Conservation (phyloP, 495 filamentous ascomycete genomes). For the Aspergillus panamensis region DNA sequence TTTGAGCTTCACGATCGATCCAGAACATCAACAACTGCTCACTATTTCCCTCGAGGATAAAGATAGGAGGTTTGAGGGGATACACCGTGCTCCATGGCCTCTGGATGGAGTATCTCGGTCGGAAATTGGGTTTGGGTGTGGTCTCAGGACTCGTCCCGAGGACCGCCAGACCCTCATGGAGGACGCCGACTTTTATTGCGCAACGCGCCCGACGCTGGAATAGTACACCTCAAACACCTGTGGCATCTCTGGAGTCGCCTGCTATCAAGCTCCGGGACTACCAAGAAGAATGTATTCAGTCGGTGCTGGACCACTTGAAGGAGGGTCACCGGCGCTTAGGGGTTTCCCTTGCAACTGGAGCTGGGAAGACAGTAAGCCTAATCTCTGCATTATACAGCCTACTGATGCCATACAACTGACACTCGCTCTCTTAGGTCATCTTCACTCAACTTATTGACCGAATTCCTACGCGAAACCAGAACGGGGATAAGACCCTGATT, state of each 20-base stretch:
- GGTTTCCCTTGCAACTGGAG: constrained; percentile 85
- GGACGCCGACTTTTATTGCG: neutral
- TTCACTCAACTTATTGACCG: constrained; percentile 94
- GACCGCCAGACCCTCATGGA: constrained; percentile 7
- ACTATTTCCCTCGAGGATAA: no score
- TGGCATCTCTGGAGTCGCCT: constrained; percentile 22
- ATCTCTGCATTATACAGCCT: neutral
- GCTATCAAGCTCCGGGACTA: constrained; percentile 65
- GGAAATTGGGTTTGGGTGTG: constrained; percentile 25
- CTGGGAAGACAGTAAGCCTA: constrained; percentile 67
- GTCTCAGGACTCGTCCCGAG: constrained; percentile 16
- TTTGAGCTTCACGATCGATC: neutral
- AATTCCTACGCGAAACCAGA: constrained; percentile 52
- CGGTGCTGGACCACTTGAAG: constrained; percentile 68
- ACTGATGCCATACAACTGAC: neutral
- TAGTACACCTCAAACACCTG: constrained; percentile 26
- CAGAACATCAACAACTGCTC: no score
- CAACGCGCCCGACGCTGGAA: constrained; percentile 21
- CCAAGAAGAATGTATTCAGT: constrained; percentile 86
- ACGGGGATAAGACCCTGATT: constrained; percentile 78
- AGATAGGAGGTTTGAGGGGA: no score
- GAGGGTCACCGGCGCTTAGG: constrained; percentile 78
- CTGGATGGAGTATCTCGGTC: constrained; percentile 34
- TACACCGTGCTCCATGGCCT: constrained; percentile 18
- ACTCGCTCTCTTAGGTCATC: constrained; percentile 59